Evolutionary conservation across 2,329 filamentous ascomycete species (phyloP), one percentile per base, ranked within the genome.

Genomic region (Fusarium sp.): DNA sequence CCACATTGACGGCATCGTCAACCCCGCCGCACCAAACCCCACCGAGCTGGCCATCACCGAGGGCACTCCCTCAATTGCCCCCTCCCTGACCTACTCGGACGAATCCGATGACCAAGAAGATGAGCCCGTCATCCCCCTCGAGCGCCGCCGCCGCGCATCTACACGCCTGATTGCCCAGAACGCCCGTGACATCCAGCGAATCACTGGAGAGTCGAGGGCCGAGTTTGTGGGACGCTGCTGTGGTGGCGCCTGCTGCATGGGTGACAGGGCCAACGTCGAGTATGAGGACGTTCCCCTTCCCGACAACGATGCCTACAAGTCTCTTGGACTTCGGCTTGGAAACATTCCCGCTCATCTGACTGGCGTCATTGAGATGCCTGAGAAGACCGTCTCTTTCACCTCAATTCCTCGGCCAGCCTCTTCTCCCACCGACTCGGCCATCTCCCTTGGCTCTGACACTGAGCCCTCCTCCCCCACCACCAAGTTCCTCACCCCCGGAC

Each of bases 301-400:
- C 1, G 91, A 97, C 81, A 98, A 97, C 78, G 89, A 92, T 69
- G 97, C 97, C 18, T 99, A 94, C 85, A 89, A 90, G 65, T 94
- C 92, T 69, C 88, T 99, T 58, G 88, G 91, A 62, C 88, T 98
- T 76, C 93, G 92, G 77, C 88, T 98, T 69, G 91, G 91, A 66
- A 88, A 91, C 35, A 90, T 98, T 63, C 93, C 92, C 7, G 94
- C 91, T 59, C 86, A 89, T 20, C 86, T 98, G 70, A 94, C 92
- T 45, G 92, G 91, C 76, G 85, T 95, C 27, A 87, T 90, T 64
- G 91, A 93, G 9, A 81, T 98, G 58, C 95, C 95, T 1, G 89
- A 92, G 56, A 92, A 94, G 83, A 96, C 89, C 1, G 88, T 95
- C 40, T 93, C 91, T 4, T 90, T 97, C 63, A 87, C 91, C 69